Base-by-base conservation (phyloP, 805 yeast species). In the Yarrowia phangngaensis region DNA sequence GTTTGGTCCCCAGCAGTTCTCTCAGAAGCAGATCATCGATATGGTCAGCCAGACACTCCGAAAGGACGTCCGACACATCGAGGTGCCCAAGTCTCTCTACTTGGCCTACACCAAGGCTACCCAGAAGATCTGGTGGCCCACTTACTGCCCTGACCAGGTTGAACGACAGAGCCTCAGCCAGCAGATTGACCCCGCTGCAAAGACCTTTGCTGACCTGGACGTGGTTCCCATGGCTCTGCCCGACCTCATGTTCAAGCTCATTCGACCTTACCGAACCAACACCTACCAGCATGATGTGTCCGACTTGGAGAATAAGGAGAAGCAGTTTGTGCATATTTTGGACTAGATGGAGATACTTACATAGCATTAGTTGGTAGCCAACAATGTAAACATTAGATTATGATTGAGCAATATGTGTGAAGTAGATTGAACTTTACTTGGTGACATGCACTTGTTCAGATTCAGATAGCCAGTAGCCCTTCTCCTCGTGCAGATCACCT, bases 111-210 rank as follows among this genome's bases (percentile, higher is more conserved):
- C 76, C 20, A 60, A 64, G 28, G 58, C 65, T 43, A 58, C 66
- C 49, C 70, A 70, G 59, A 58, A 56, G 34, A 60, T 71, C 51
- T 70, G 64, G 66, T 72, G 75, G 75, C 64, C 71, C 65, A 66
- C 70, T 54, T 61, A 66, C 54, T 82, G 79, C 59, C 76, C 84
- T 20, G 95, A 86, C 65, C 80, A 80, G 64, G 74, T 82, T 50
- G 83, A 79, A 65, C 79, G 95, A 69, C 79, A 79, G 65, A 72
- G 75, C 58, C 72, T 82, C 52, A 72, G 82, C 66, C 95, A 86
- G 66, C 55, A 56, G 15, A 71, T 80, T 53, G 84, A 80, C 60
- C 72, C 75, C 22, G 60, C 63, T 12, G 87, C 86, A 19, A 70
- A 72, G 59, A 76, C 82, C 12, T 85, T 81, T 64, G 69, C 67